These are phyloP conservation scores for Hyaloperonospora brassicae DNA, from an alignment of 352 stramenopile genomes.

Conservation along the genomic window DNA sequence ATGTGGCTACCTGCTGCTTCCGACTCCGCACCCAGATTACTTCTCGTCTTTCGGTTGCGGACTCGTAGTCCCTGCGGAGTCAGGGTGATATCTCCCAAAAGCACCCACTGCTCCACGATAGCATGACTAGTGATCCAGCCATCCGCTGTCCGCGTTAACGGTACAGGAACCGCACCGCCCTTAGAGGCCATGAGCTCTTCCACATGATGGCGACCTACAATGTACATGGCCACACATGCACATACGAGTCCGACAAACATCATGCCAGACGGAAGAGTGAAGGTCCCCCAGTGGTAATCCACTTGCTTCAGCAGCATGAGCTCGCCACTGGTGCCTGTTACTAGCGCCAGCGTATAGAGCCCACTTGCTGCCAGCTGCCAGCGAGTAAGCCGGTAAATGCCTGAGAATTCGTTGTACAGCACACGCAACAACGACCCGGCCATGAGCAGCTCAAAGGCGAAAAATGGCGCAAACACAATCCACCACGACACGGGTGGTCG, in stretches of 20 bases:
- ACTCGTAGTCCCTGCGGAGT: conserved; percentile 50
- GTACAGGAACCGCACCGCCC: conserved; percentile 67
- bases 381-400: conserved; percentile 64
- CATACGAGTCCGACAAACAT: conserved; percentile 73
- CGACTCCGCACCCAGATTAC: conserved; percentile 46
- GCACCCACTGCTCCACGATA: conserved; percentile 73
- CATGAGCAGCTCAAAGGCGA: conserved; percentile 61
- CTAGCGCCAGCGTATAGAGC: conserved; percentile 61
- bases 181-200: conserved; percentile 76
- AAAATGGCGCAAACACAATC: conserved; percentile 56
- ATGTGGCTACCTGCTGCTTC: conserved; percentile 34
- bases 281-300: conserved; percentile 61
- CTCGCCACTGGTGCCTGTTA: conserved; percentile 49
- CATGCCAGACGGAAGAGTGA: conserved; percentile 66
- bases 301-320: conserved; percentile 73
- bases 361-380: conserved; percentile 69
- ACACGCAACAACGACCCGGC: conserved; percentile 43
- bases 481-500: conserved; percentile 60
- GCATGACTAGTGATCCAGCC: conserved; percentile 80
- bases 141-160: conserved; percentile 60
- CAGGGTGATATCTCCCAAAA: conserved; percentile 71
- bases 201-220: conserved; percentile 71
- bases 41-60: conserved; percentile 44
- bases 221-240: conserved; percentile 70
- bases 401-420: conserved; percentile 72